Evolutionary conservation across 108 stramenopile species (phyloP).

Genomic region (Aurantiochytrium sp.): DNA sequence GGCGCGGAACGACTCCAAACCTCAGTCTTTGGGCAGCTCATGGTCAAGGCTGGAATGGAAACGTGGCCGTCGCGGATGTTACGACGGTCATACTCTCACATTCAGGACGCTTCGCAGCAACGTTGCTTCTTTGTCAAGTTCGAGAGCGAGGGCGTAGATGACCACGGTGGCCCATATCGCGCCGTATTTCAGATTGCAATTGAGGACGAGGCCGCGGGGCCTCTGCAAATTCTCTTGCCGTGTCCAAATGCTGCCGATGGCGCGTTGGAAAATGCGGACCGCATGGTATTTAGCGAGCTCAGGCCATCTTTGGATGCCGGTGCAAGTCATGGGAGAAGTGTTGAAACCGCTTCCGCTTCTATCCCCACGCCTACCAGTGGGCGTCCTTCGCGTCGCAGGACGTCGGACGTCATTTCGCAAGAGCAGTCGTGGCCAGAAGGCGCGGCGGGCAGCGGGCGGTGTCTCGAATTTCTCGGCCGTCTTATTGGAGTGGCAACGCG

Average conservation of each 20-base stretch:
- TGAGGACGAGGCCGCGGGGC: conserved; percentile 12
- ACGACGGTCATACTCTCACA: conserved; percentile 2
- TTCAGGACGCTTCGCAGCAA: conserved; percentile 8
- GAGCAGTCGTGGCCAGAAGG: background rate
- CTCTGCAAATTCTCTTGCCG: conserved; percentile 15
- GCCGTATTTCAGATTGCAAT: conserved; percentile 38
- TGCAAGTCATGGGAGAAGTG: background rate
- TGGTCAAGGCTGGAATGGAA: background rate
- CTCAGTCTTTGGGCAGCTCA: conserved; percentile 23
- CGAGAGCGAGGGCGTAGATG: conserved; percentile 48
- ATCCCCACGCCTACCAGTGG: background rate
- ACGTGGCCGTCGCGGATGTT: background rate
- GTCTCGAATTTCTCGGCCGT: conserved; percentile 39
- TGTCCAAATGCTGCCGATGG: conserved; percentile 22
- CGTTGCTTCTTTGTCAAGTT: conserved; percentile 40
- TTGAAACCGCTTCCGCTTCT: background rate
- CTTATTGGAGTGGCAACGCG: conserved; percentile 39
- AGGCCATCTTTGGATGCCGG: background rate
- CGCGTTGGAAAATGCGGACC: conserved; percentile 20
- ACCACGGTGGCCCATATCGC: conserved; percentile 57
- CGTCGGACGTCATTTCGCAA: background rate
- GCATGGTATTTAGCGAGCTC: conserved; percentile 19
- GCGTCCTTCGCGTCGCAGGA: background rate
- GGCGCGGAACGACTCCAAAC: conserved; percentile 20
- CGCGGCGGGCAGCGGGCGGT: background rate